A percentile compares a stretch with the other conserved stretches of the same genome.
These are phyloP conservation scores for Eutrema heterophyllum DNA, from an alignment of 345 rosid genomes.

Conservation along the genomic window DNA sequence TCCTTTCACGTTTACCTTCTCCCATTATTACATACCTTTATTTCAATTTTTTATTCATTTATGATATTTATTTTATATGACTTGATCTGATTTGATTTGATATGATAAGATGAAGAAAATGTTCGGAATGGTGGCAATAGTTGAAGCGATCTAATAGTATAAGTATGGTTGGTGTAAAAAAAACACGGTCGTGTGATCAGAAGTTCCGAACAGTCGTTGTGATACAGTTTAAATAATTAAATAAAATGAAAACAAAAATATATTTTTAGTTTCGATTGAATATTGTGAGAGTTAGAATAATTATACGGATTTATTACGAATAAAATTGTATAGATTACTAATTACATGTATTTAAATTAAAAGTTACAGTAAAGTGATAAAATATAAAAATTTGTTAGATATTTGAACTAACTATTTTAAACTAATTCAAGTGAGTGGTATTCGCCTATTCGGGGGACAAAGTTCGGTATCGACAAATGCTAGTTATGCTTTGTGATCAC, in stretches of 20 bases:
- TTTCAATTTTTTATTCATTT: constrained; percentile 4
- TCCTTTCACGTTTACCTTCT: constrained; percentile 17
- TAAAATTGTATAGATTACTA: not conserved
- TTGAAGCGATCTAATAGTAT: constrained; percentile 1
- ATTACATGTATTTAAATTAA: too few species aligned
- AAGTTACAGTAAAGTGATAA: too few species aligned
- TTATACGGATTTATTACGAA: not conserved
- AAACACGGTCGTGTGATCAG: not conserved
- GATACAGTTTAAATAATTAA: not conserved
- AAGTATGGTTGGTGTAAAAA: not conserved
- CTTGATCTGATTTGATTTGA: constrained; percentile 23
- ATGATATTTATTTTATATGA: not conserved
- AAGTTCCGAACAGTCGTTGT: not conserved
- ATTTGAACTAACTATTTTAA: not conserved
- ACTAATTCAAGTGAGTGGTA: not conserved
- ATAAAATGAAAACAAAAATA: not conserved
- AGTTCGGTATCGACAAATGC: not conserved
- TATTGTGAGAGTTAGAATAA: not conserved
- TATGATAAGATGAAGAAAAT: not conserved
- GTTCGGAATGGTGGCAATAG: constrained; percentile 8
- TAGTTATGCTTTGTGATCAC: not conserved
- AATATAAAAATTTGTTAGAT: too few species aligned
- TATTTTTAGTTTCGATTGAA: not conserved
- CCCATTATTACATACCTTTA: constrained; percentile 3
- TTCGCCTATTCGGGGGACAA: too few species aligned